Percentiles rank a stretch among this genome's conserved stretches.
Conservation (phyloP, 306 rosid genomes). For the Vicia sativa region DNA sequence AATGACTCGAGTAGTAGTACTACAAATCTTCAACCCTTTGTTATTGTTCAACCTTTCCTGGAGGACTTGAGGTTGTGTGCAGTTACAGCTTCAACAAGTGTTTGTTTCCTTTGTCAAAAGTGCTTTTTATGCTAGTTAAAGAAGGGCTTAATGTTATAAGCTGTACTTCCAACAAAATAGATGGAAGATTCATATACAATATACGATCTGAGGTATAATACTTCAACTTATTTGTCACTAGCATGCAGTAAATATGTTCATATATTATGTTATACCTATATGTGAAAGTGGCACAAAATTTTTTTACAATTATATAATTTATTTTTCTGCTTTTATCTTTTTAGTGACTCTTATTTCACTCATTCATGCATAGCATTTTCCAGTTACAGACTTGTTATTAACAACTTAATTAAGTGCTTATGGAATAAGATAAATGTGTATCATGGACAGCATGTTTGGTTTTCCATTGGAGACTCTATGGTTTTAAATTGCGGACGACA, state of each 20-base stretch:
- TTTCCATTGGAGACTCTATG: too few species aligned
- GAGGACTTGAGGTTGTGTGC: constrained; percentile 58
- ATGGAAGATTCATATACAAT: constrained; percentile 43
- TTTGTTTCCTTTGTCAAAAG: constrained; percentile 45
- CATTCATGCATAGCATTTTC: too few species aligned
- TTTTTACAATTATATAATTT: too few species aligned
- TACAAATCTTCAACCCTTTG: constrained; percentile 16
- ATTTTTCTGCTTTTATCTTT: too few species aligned
- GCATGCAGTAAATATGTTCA: neutral
- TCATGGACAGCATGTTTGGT: too few species aligned
- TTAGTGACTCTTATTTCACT: too few species aligned
- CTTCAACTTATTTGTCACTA: neutral
- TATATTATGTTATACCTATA: too few species aligned
- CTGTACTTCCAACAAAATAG: constrained; percentile 44
- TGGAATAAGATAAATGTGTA: too few species aligned
- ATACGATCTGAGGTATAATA: constrained; percentile 56
- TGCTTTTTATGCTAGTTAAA: constrained; percentile 44
- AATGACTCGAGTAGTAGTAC: constrained; percentile 1
- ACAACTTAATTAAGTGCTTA: too few species aligned
- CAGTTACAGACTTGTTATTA: too few species aligned
- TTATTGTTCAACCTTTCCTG: constrained; percentile 47
- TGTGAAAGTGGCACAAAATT: too few species aligned
- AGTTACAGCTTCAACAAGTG: constrained; percentile 36
- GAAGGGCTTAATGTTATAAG: constrained; percentile 54
- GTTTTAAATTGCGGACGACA: too few species aligned